Base-by-base conservation (phyloP, 768 basidiomycete genomes). In the Rhizopogon rudus region DNA sequence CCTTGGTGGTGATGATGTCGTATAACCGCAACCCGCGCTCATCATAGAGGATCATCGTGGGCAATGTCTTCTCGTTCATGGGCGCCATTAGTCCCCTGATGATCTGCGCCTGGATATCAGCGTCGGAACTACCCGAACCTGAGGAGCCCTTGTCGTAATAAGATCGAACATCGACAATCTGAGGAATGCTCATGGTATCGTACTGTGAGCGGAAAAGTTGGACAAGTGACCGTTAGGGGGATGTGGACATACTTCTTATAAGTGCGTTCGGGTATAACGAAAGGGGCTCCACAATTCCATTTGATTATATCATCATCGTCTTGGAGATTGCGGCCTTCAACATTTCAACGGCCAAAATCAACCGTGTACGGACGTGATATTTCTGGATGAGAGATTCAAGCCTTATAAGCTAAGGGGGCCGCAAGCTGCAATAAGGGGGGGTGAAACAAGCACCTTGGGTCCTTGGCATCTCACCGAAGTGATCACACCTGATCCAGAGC, bases 1-100 rank as follows among this genome's bases (percentile, higher is more conserved):
- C 87, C 29, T 82, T 73, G 7, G 86, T 87, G 2, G 93, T 93
- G 48, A 95, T 89, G 40, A 82, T 77, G 72, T 95, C 93, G 73
- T 93, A 96, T 14, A 94, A 76, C 69, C 83, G 79, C 53, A 99
- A 76, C 0, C 97, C 97, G 20, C 74, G 77, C 64, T 95, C 88
- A 60, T 93, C 84, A 72, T 98, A 98, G 9, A 97, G 77, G 10
- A 94, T 77, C 68, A 91, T 73, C 0, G 92, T 94, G 6, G 94
- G 93, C 20, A 97, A 69, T 28, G 77, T 73, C 67, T 85, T 87
- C 59, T 80, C 68, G 46, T 82, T 81, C 1, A 62, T 57, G 2
- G 84, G 80, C 22, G 74, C 78, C 51, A 69, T 69, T 7, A 92
- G 78, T 16, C 88, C 87, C 25, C 69, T 69, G 41, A 80, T 51